Conservation (phyloP, 768 basidiomycete genomes). For the Leccinum pellstonianum region DNA sequence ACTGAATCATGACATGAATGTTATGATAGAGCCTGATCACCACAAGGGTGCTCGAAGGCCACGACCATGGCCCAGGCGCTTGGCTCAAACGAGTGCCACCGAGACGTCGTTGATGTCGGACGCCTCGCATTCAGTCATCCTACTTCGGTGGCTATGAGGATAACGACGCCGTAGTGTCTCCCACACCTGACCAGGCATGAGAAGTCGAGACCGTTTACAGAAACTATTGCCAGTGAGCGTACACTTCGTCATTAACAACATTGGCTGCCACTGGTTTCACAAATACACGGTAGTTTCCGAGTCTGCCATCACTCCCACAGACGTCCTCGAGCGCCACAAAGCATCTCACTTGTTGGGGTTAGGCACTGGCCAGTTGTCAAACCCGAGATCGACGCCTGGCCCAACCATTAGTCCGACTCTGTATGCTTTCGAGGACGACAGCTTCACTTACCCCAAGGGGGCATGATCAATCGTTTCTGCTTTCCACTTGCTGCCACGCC, state of each 20-base stretch:
- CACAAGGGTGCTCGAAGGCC: conserved; percentile 2
- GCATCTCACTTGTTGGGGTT: conserved; percentile 6
- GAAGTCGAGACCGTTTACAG: neutral
- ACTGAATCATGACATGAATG: neutral
- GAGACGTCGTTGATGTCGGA: neutral
- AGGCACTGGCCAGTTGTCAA: conserved; percentile 56
- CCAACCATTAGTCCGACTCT: conserved; percentile 14
- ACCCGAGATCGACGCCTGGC: conserved; percentile 63
- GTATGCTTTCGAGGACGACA: neutral
- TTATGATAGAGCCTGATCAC: neutral
- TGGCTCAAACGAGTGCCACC: conserved; percentile 5
- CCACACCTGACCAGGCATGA: conserved; percentile 3
- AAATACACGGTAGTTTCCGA: neutral
- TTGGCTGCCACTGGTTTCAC: neutral
- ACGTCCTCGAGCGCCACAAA: neutral
- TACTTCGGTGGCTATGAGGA: neutral
- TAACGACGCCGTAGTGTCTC: neutral
- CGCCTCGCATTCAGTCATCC: neutral
- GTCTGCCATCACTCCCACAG: neutral
- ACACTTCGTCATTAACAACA: neutral
- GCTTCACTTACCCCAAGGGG: conserved; percentile 61
- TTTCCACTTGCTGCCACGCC: conserved; percentile 56
- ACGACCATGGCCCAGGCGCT: neutral
- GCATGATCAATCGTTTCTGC: conserved; percentile 67
- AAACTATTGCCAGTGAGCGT: neutral